These are phyloP conservation scores for Cymbomonas tetramitiformis DNA, from an alignment of 139 green algal genomes.

Conservation along the genomic window DNA sequence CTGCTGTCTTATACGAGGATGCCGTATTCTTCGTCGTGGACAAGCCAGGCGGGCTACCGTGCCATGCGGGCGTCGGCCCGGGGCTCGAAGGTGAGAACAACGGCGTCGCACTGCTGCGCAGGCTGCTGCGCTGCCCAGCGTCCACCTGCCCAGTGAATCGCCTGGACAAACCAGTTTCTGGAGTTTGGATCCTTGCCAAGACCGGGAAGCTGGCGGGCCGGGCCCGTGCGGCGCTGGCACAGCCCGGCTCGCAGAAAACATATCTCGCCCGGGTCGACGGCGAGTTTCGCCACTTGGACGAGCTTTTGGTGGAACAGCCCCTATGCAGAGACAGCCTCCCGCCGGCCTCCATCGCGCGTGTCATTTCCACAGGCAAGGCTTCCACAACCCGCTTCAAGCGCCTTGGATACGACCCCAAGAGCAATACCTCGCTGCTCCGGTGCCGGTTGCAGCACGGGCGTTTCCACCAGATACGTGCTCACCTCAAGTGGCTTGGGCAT, in stretches of 20 bases:
- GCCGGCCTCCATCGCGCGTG: background rate
- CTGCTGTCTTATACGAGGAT: background rate
- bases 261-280: background rate
- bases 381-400: background rate
- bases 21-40: background rate
- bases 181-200: conserved; percentile 2
- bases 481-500: background rate
- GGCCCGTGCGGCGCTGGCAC: background rate
- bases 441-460: background rate
- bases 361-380: background rate
- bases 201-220: background rate
- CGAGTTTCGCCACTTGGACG: background rate
- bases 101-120: background rate
- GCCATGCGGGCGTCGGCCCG: background rate
- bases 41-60: background rate
- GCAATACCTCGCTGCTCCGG: background rate
- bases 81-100: background rate
- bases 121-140: background rate
- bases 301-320: background rate
- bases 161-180: background rate
- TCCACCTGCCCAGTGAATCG: no score
- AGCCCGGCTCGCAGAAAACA: background rate
- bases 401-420: background rate
- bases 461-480: background rate
- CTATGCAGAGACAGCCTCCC: background rate